Percentiles rank a stretch among this genome's conserved stretches.
These are phyloP conservation scores for Allantophomopsis lycopodina DNA, from an alignment of 2,329 filamentous ascomycete species.

Conservation along the genomic window DNA sequence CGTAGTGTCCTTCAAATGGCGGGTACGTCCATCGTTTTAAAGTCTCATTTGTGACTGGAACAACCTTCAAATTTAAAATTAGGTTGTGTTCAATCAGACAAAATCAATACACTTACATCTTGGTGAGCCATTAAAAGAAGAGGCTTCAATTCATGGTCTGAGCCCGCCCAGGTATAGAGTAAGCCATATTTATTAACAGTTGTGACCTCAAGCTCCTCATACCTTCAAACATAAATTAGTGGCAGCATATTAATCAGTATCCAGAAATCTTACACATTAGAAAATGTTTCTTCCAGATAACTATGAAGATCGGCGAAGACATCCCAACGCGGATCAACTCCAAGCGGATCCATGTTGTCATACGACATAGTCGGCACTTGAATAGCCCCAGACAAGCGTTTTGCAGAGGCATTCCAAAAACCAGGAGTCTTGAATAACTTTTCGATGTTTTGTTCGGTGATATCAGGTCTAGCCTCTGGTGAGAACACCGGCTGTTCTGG, in stretches of 20 bases:
- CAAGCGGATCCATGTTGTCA: constrained; percentile 39
- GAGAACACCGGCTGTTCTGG: too few relatives aligned
- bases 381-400: constrained; percentile 31
- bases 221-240: constrained; percentile 1
- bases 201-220: constrained; percentile 7
- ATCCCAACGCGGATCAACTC: constrained; percentile 39
- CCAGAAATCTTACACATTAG: constrained; percentile 25
- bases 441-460: too few relatives aligned
- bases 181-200: constrained; percentile 49
- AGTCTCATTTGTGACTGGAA: constrained; percentile 27
- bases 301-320: constrained; percentile 35
- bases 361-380: constrained; percentile 39
- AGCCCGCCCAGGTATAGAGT: constrained; percentile 43
- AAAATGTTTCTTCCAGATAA: constrained; percentile 33
- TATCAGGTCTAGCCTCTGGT: too few relatives aligned
- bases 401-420: background rate
- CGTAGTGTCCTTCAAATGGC: constrained; percentile 36
- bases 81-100: too few relatives aligned
- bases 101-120: constrained; percentile 22
- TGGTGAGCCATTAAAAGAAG: constrained; percentile 39
- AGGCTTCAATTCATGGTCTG: constrained; percentile 35
- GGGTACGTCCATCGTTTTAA: constrained; percentile 36
- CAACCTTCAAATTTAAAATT: constrained; percentile 7
- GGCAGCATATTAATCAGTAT: background rate
- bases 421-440: too few relatives aligned